Conservation (phyloP, 2,329 filamentous ascomycete genomes). For the Albophoma yamanashiensis region DNA sequence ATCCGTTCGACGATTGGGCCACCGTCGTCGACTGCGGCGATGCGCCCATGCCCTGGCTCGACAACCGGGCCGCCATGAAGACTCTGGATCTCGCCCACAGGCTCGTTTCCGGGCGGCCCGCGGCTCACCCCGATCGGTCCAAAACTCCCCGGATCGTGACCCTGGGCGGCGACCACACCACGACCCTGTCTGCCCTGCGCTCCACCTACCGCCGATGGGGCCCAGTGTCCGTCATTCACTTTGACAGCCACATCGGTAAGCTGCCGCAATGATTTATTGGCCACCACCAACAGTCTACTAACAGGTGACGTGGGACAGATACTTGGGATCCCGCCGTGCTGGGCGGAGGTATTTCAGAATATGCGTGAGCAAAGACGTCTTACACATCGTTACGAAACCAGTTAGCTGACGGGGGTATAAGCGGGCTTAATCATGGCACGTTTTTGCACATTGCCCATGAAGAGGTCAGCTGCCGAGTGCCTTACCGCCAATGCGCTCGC, state of each 20-base stretch:
- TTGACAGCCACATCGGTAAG: slow-evolving; percentile 45
- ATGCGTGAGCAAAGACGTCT: not conserved
- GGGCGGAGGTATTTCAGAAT: not conserved
- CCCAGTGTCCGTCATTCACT: slow-evolving; percentile 57
- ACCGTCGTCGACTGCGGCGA: slow-evolving; percentile 75
- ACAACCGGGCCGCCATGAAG: slow-evolving; percentile 11
- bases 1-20: slow-evolving; percentile 42
- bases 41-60: slow-evolving; percentile 11
- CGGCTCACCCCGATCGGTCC: slow-evolving; percentile 5
- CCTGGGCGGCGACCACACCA: slow-evolving; percentile 60
- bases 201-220: slow-evolving; percentile 50
- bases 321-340: not conserved
- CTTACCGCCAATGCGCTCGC: not conserved
- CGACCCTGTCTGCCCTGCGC: slow-evolving; percentile 55
- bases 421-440: slow-evolving; percentile 12
- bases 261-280: not conserved
- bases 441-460: slow-evolving; percentile 14
- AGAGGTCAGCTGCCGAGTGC: slow-evolving; percentile 3
- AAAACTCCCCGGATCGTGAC: slow-evolving; percentile 36
- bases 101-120: slow-evolving; percentile 5
- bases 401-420: not conserved
- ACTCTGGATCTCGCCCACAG: slow-evolving; percentile 11
- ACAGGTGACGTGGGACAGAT: not conserved
- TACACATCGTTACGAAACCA: not conserved
- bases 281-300: not conserved